A percentile compares a stretch with the other conserved stretches of the same genome.
Conservation (phyloP, 2,329 filamentous ascomycete genomes). For the Cordyceps fumosorosea region DNA sequence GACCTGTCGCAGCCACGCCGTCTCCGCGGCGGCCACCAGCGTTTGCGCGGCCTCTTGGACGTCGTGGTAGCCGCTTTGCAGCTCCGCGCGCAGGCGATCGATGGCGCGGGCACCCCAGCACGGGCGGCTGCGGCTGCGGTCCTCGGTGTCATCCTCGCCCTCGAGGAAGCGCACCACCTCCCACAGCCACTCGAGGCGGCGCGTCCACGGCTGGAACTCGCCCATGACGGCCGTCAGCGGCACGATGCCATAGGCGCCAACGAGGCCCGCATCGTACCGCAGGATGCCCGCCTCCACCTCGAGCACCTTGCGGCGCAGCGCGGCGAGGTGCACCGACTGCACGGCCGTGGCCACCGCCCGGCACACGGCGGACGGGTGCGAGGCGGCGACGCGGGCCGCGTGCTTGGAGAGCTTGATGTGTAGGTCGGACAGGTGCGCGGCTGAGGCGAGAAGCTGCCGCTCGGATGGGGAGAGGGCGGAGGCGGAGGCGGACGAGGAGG, state of each 20-base stretch:
- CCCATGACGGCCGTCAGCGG: slow-evolving; percentile 78
- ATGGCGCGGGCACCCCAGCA: slow-evolving; percentile 70
- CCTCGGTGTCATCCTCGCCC: slow-evolving; percentile 20
- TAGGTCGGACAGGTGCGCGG: slow-evolving; percentile 70
- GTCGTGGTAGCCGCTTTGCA: slow-evolving; percentile 83
- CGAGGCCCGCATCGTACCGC: slow-evolving; percentile 66
- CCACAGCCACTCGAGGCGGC: slow-evolving; percentile 82
- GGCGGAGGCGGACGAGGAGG: slow-evolving; percentile 30
- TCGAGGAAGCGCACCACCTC: slow-evolving; percentile 64
- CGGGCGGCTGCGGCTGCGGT: slow-evolving; percentile 21
- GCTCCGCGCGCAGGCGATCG: slow-evolving; percentile 65
- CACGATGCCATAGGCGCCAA: slow-evolving; percentile 81
- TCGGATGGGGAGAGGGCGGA: slow-evolving; percentile 66
- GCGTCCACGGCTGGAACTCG: slow-evolving; percentile 82
- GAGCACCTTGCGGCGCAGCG: slow-evolving; percentile 77
- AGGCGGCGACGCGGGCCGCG: slow-evolving; percentile 58
- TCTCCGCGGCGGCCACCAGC: slow-evolving; percentile 73
- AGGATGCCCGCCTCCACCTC: slow-evolving; percentile 77
- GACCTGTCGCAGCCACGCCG: slow-evolving; percentile 84
- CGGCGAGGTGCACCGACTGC: slow-evolving; percentile 63
- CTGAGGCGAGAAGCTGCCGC: slow-evolving; percentile 68
- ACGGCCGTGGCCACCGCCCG: slow-evolving; percentile 80
- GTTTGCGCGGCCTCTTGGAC: slow-evolving; percentile 70
- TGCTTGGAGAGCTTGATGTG: slow-evolving; percentile 66
- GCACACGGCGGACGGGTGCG: slow-evolving; percentile 76